These are phyloP conservation scores for Karstenula rhodostoma DNA, from an alignment of 2,329 filamentous ascomycete genomes.

Conservation along the genomic window DNA sequence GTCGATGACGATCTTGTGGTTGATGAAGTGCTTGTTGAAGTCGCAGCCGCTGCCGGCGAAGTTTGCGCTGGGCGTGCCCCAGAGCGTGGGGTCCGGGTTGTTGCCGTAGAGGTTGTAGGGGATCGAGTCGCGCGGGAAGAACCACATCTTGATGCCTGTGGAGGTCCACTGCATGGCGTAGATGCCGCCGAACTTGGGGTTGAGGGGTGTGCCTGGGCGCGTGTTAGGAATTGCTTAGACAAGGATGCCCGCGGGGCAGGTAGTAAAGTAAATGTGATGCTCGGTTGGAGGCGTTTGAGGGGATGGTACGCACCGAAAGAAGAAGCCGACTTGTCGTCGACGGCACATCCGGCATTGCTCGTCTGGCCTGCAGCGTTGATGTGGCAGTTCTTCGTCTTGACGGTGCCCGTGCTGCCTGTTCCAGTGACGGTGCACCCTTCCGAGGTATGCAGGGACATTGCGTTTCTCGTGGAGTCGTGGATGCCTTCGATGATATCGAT, in stretches of 20 bases:
- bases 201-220: slow-evolving; percentile 30
- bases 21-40: slow-evolving; percentile 63
- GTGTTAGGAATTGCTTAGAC: neutral
- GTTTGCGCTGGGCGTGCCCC: slow-evolving; percentile 70
- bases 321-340: slow-evolving; percentile 13
- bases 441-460: slow-evolving; percentile 29
- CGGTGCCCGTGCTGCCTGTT: slow-evolving; percentile 17
- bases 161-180: slow-evolving; percentile 69
- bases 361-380: slow-evolving; percentile 25
- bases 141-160: slow-evolving; percentile 75
- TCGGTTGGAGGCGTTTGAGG: neutral
- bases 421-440: slow-evolving; percentile 29
- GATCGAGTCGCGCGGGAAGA: slow-evolving; percentile 72
- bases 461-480: slow-evolving; percentile 30
- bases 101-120: slow-evolving; percentile 51
- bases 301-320: slow-evolving; percentile 22
- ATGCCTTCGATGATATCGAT: slow-evolving; percentile 52
- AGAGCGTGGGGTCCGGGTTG: slow-evolving; percentile 67
- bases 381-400: slow-evolving; percentile 29
- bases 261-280: no score
- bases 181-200: slow-evolving; percentile 43
- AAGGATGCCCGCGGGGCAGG: no score
- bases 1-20: slow-evolving; percentile 79
- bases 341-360: slow-evolving; percentile 25
- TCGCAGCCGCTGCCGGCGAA: slow-evolving; percentile 61